Conservation (phyloP, 805 yeast species). For the Saturnispora mendoncae region DNA sequence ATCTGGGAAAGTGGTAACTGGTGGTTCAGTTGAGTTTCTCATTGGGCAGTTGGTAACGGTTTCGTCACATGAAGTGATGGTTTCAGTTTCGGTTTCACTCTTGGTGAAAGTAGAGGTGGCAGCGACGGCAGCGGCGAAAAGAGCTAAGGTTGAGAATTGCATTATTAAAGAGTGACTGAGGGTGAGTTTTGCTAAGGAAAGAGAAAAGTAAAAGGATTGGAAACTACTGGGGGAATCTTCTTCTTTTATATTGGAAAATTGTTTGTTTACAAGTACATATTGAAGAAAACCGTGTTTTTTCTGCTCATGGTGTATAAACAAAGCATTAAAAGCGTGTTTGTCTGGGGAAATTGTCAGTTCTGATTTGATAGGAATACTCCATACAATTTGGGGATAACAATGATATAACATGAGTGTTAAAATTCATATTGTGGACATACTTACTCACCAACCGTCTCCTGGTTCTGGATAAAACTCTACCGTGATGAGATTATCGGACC, state of each 20-base stretch:
- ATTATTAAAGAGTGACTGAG: slow-evolving; percentile 26
- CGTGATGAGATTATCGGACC: not conserved
- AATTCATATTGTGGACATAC: too few relatives aligned
- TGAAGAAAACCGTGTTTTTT: not conserved
- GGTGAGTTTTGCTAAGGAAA: slow-evolving; percentile 8
- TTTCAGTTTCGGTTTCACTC: slow-evolving; percentile 31
- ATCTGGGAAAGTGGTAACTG: slow-evolving; percentile 29
- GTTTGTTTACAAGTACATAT: not conserved
- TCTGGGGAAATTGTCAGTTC: not conserved
- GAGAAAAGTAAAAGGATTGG: not conserved
- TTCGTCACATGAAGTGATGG: slow-evolving; percentile 32
- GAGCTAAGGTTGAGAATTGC: slow-evolving; percentile 39
- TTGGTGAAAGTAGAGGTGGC: slow-evolving; percentile 28
- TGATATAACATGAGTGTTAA: too few relatives aligned
- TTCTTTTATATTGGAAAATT: not conserved
- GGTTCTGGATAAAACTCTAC: too few relatives aligned
- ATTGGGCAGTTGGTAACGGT: slow-evolving; percentile 30
- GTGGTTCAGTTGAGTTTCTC: slow-evolving; percentile 16
- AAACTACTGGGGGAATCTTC: not conserved
- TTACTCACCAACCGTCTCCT: too few relatives aligned
- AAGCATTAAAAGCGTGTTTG: not conserved
- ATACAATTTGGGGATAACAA: not conserved
- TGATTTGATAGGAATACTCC: not conserved
- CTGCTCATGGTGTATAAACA: not conserved
- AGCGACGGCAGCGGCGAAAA: slow-evolving; percentile 29